Evolutionary conservation across 371 early-diverging fungal genomes (phyloP).

Genomic region (Actinomortierella wolfii): DNA sequence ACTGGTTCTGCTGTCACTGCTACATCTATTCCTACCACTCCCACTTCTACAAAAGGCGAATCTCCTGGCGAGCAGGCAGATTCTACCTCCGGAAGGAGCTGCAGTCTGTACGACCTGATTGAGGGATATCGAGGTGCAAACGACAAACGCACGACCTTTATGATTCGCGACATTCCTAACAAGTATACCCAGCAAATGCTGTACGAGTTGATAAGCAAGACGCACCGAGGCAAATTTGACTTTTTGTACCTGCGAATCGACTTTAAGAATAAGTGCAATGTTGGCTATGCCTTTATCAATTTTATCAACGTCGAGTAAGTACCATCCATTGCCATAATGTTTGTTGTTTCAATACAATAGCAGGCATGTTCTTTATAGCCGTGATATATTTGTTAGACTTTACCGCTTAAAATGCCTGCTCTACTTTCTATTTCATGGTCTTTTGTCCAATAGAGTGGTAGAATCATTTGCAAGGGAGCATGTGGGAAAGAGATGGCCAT

Average conservation of each 20-base stretch:
- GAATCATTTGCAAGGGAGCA: constrained; percentile 74
- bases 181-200: constrained; percentile 87
- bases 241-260: constrained; percentile 94
- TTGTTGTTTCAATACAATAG: too few species aligned
- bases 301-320: constrained; percentile 66
- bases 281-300: constrained; percentile 92
- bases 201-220: constrained; percentile 76
- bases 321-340: too few species aligned
- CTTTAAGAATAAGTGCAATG: constrained; percentile 86
- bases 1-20: too few species aligned
- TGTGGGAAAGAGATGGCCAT: constrained; percentile 84
- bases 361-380: too few species aligned
- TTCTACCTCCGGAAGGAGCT: too few species aligned
- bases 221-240: constrained; percentile 76
- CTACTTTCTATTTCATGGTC: neutral
- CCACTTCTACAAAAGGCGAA: too few species aligned
- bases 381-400: neutral
- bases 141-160: constrained; percentile 83
- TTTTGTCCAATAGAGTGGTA: constrained; percentile 50
- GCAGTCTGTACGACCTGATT: too few species aligned
- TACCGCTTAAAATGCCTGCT: neutral
- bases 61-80: too few species aligned
- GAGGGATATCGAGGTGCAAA: too few species aligned
- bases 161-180: constrained; percentile 95
- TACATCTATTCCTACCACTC: too few species aligned